Evolutionary conservation across 371 early-diverging fungal species (phyloP).

Genomic region (Mortierella sp.): DNA sequence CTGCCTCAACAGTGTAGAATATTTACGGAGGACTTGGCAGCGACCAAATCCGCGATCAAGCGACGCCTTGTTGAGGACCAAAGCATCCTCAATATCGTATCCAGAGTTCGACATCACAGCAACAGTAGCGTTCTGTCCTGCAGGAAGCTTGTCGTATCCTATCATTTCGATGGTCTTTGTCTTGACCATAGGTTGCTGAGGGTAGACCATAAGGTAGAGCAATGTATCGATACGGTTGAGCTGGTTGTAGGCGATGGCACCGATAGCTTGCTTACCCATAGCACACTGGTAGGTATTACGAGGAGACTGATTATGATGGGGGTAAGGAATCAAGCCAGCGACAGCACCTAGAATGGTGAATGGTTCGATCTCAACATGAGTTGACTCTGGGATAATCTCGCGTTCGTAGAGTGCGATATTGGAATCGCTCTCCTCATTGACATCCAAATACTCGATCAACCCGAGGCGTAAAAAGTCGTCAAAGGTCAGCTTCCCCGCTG

Average conservation of each 20-base stretch:
- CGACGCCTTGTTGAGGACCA: slow-evolving; percentile 97
- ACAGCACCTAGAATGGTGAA: slow-evolving; percentile 98
- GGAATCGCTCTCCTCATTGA: slow-evolving; percentile 98
- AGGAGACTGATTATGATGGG: slow-evolving; percentile 99
- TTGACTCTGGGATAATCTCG: slow-evolving; percentile 86
- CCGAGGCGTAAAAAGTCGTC: slow-evolving; percentile 95
- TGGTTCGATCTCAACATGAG: slow-evolving; percentile 99
- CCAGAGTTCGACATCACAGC: slow-evolving; percentile 99
- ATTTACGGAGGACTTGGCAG: slow-evolving; percentile 96
- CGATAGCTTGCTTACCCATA: slow-evolving; percentile 99
- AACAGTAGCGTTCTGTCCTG: slow-evolving; percentile 99
- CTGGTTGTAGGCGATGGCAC: slow-evolving; percentile 97
- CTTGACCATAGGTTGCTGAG: slow-evolving; percentile 99
- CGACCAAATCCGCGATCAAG: slow-evolving; percentile 99
- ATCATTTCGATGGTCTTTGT: slow-evolving; percentile 98
- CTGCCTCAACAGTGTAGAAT: slow-evolving; percentile 77
- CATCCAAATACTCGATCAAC: slow-evolving; percentile 98
- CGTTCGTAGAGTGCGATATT: slow-evolving; percentile 92
- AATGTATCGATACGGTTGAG: slow-evolving; percentile 97
- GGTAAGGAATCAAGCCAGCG: slow-evolving; percentile 99
- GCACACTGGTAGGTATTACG: slow-evolving; percentile 99
- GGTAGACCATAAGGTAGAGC: slow-evolving; percentile 96
- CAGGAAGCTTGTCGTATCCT: slow-evolving; percentile 97
- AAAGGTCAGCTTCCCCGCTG: slow-evolving; percentile 77
- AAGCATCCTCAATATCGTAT: slow-evolving; percentile 99